A percentile compares a stretch with the other conserved stretches of the same genome.
These are phyloP conservation scores for Spergularia azorica DNA, from an alignment of 179 eudicot genomes.

Conservation along the genomic window DNA sequence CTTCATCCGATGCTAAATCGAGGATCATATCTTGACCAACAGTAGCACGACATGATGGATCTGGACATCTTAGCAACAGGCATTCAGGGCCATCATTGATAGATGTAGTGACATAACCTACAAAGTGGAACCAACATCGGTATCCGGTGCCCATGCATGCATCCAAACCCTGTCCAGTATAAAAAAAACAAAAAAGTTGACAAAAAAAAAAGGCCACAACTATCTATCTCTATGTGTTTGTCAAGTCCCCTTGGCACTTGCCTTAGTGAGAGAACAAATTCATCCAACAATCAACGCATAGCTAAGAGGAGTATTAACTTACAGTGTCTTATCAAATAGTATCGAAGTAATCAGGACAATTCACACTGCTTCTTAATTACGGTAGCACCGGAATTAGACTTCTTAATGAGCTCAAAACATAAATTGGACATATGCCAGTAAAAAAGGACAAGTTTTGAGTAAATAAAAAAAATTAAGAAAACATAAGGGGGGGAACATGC, in stretches of 20 bases:
- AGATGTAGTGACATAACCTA: conserved; percentile 58
- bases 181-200: too few species aligned
- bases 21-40: conserved; percentile 57
- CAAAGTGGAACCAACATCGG: conserved; percentile 11
- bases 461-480: background rate
- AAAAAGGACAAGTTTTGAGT: background rate
- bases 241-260: background rate
- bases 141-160: background rate
- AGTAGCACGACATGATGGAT: conserved; percentile 53
- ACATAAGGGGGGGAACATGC: background rate
- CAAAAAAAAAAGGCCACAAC: background rate
- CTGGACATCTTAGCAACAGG: conserved; percentile 59
- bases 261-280: background rate
- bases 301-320: background rate
- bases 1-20: conserved; percentile 42
- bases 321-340: background rate
- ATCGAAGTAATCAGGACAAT: background rate
- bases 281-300: background rate
- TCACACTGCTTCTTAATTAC: background rate
- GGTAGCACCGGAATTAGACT: background rate
- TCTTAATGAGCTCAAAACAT: background rate
- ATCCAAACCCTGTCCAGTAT: background rate
- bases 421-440: background rate
- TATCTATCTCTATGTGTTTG: background rate
- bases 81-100: conserved; percentile 71